Evolutionary conservation across 1,139 yeast species (phyloP), one percentile per base, ranked within the genome.

Genomic region (Zygoascus hellenicus): DNA sequence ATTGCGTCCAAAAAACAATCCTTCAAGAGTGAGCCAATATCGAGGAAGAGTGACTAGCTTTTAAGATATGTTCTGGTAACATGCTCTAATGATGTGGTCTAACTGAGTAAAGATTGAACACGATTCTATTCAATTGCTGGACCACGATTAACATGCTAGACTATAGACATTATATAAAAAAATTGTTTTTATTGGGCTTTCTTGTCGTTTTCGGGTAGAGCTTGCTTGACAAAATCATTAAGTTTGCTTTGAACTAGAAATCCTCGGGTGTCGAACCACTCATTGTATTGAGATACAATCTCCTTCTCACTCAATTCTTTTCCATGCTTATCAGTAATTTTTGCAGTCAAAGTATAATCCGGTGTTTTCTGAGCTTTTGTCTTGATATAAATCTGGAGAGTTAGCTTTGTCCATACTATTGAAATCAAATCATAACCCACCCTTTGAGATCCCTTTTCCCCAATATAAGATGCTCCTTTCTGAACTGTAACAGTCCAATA

Each of bases 391-490:
- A 44, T 22, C 46, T 42, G 7, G 5, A 15, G 32, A 9, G 29
- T 26, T 33, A 17, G 29, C 28, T 13, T 26, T 34, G 59, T 38
- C 59, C 52, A 43, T 56, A n/a, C 30, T 40, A 35, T 26, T 43
- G 35, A 26, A 14, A n/a, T 14, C 16, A 30, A 10, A 9, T 32
- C 33, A 10, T 51, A 43, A 34, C 42, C 35, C 35, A 54, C 54
- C 43, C 51, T 56, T 10, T 44, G 45, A 14, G 49, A 54, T 11
- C 46, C 57, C 49, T 61, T 62, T 1, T 74, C 73, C 15, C 96
- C 96, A 16, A 72, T 67, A 60, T 78, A 89, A 50, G 79, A 76
- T 42, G 77, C 75, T 50, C 80, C 69, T 57, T 77, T 79, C 54
- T 78, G 81, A 22, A 74, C 66, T 53, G 67, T 75, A 54, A 68